A percentile compares a stretch with the other conserved stretches of the same genome.
Evolutionary conservation across 116 monocot genomes (phyloP).

Genomic region (Phalaenopsis hybrid): DNA sequence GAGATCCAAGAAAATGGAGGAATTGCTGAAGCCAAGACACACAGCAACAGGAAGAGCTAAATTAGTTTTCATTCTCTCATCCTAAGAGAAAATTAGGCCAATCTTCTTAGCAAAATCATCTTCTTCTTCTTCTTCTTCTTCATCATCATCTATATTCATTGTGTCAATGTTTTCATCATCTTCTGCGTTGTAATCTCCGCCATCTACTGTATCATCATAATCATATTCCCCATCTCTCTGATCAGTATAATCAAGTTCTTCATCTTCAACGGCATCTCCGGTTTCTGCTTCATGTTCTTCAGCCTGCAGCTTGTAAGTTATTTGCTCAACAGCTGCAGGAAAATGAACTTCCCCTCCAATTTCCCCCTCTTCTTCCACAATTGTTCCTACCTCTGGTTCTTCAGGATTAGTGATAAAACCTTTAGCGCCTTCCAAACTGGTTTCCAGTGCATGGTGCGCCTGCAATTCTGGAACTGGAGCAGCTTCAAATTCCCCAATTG

Average conservation of each 20-base stretch:
- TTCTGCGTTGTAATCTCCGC: slow-evolving; percentile 19
- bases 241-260: slow-evolving; percentile 9
- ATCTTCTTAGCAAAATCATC: slow-evolving; percentile 57
- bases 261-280: slow-evolving; percentile 16
- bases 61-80: neutral
- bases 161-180: slow-evolving; percentile 23
- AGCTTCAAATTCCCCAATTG: neutral
- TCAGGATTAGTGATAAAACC: neutral
- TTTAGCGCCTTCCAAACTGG: neutral
- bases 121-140: slow-evolving; percentile 32
- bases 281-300: neutral
- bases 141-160: slow-evolving; percentile 20
- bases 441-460: neutral
- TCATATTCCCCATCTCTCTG: slow-evolving; percentile 2
- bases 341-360: neutral
- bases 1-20: neutral
- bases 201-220: slow-evolving; percentile 38
- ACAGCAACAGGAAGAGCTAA: neutral
- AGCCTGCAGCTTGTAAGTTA: neutral
- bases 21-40: neutral
- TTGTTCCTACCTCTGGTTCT: neutral
- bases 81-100: slow-evolving; percentile 28
- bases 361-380: neutral
- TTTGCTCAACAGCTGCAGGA: neutral
- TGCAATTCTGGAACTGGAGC: neutral